phyloP scores from a whole-genome alignment of 192 early-diverging fungal genomes.

The Backusella sp. region DNA sequence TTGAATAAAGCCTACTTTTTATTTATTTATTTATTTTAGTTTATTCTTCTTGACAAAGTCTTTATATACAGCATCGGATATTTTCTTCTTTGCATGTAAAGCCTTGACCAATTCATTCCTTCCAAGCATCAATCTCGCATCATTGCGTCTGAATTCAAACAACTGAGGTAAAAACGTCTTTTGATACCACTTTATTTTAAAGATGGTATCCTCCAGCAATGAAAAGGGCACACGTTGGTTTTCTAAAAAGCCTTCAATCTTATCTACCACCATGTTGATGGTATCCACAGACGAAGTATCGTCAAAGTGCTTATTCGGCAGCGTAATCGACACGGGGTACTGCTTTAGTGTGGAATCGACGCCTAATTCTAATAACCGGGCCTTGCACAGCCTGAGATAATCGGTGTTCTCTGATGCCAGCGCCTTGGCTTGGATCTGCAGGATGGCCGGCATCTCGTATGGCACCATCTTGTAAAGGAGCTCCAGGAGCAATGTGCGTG shows the following conservation, averaged over 20 bases:
- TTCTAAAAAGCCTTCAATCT: background rate
- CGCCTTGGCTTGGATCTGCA: constrained; percentile 4
- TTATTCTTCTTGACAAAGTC: background rate
- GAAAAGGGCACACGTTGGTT: background rate
- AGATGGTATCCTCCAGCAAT: constrained; percentile 3
- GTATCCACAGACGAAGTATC: background rate
- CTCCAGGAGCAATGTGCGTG: background rate
- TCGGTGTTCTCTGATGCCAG: background rate
- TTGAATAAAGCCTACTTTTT: background rate
- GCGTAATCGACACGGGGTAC: background rate
- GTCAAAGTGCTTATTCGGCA: background rate
- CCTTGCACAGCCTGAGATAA: background rate
- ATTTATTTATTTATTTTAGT: background rate
- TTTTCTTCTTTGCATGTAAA: background rate
- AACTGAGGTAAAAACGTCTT: constrained; percentile 4
- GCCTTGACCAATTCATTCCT: background rate
- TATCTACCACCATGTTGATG: background rate
- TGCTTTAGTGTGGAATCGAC: constrained; percentile 7
- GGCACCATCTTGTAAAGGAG: background rate
- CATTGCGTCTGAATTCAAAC: background rate
- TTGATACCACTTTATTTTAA: constrained; percentile 1
- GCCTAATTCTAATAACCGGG: background rate
- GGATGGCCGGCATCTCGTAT: constrained; percentile 3
- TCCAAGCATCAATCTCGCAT: background rate
- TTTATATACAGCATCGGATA: background rate